These are phyloP conservation scores for Raffaelea ambrosiae DNA, from an alignment of 2,329 filamentous ascomycete species.

Conservation along the genomic window DNA sequence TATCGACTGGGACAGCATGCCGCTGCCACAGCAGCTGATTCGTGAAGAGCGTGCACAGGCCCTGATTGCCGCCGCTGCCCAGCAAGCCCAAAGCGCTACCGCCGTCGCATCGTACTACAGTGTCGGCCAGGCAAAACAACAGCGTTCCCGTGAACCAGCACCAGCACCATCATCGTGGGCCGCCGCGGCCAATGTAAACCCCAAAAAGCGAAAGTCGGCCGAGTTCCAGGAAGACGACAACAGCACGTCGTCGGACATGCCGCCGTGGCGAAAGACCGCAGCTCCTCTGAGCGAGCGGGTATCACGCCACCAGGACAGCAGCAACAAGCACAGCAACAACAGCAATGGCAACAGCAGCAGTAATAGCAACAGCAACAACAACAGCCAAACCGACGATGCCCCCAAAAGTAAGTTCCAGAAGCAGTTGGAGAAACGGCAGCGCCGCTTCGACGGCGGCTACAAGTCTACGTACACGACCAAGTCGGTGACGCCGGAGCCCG, in stretches of 20 bases:
- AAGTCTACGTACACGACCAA: slow-evolving; percentile 47
- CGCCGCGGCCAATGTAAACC: slow-evolving; percentile 16
- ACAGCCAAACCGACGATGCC: slow-evolving; percentile 25
- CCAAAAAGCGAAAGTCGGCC: slow-evolving; percentile 77
- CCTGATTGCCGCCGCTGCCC: slow-evolving; percentile 7
- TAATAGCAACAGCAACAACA: slow-evolving; percentile 1
- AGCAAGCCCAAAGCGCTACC: slow-evolving; percentile 4
- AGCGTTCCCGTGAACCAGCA: slow-evolving; percentile 10
- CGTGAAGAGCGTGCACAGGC: slow-evolving; percentile 51
- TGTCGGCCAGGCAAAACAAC: not conserved
- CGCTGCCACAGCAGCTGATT: slow-evolving; percentile 78
- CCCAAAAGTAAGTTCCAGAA: slow-evolving; percentile 77
- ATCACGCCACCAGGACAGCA: slow-evolving; percentile 38
- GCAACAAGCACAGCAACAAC: slow-evolving; percentile 12
- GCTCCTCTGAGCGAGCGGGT: slow-evolving; percentile 66
- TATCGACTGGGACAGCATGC: slow-evolving; percentile 76
- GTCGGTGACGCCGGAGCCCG: slow-evolving; percentile 31
- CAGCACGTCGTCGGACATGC: slow-evolving; percentile 35
- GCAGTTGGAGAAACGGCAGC: slow-evolving; percentile 78
- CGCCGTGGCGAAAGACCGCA: slow-evolving; percentile 64
- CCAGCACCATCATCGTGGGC: slow-evolving; percentile 1
- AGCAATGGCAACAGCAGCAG: not conserved
- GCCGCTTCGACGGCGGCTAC: slow-evolving; percentile 69
- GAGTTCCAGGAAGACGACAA: slow-evolving; percentile 43
- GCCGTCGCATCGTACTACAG: slow-evolving; percentile 1